Conservation (phyloP, 2,329 filamentous ascomycete genomes). For the Talaromyces sp. region DNA sequence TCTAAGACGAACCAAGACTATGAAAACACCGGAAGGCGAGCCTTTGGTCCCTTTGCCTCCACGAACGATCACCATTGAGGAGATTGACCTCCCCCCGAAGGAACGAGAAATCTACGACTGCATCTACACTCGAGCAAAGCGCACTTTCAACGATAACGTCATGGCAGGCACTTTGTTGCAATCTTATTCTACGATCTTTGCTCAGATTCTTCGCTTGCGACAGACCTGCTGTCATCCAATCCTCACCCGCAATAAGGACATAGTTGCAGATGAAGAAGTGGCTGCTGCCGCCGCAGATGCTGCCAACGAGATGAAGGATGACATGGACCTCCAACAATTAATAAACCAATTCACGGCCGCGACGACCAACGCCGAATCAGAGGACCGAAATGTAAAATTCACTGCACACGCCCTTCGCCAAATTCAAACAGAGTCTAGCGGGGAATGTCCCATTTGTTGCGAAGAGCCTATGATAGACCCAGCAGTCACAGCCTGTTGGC, state of each 20-base stretch:
- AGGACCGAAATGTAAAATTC: constrained; percentile 65
- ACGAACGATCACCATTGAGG: constrained; percentile 80
- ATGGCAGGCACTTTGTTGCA: constrained; percentile 93
- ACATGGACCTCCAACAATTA: constrained; percentile 90
- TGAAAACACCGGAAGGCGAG: constrained; percentile 89
- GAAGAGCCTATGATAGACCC: constrained; percentile 97
- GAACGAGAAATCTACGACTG: constrained; percentile 93
- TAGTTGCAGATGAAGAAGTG: constrained; percentile 86
- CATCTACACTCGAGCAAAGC: constrained; percentile 80
- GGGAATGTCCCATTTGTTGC: constrained; percentile 91
- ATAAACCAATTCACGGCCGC: constrained; percentile 80
- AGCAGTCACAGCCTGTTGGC: constrained; percentile 94
- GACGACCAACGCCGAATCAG: constrained; percentile 59
- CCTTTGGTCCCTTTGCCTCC: constrained; percentile 79
- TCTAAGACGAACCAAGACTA: constrained; percentile 91
- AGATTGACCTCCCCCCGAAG: constrained; percentile 79
- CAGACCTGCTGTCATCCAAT: constrained; percentile 94
- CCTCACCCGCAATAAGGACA: constrained; percentile 79
- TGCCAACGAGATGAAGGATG: constrained; percentile 80
- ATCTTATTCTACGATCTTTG: constrained; percentile 95
- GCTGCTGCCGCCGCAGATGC: constrained; percentile 77
- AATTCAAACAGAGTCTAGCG: constrained; percentile 84
- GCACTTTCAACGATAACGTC: constrained; percentile 81
- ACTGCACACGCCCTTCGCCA: constrained; percentile 85
- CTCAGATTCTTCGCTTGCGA: constrained; percentile 87